Evolutionary conservation across 495 filamentous ascomycete genomes (phyloP), one percentile per base, ranked within the genome.

Genomic region (Neurospora tetrasperma): DNA sequence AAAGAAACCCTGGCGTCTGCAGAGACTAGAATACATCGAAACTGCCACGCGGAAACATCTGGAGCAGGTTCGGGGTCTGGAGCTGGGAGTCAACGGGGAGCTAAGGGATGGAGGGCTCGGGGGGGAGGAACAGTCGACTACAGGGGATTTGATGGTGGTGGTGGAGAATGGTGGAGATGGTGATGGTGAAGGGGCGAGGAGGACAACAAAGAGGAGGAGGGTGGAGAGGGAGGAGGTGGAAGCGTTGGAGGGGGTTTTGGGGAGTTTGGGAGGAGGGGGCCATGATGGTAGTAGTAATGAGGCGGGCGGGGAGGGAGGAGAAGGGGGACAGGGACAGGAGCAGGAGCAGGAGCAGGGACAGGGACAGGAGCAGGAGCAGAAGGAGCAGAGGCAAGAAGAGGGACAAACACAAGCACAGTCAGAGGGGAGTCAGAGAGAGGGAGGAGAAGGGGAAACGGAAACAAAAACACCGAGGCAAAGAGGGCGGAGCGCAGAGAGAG

Each of bases 21-120:
- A 93, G 77, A 82, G 93, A 73, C 83, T 88, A 70, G 88, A 90
- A 75, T 96, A 96, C 81, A 90, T 96, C 66, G 93, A 96, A 81
- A 85, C 85, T 71, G 87, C 93, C 72, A 85, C 88, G 27, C 79
- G 86, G 42, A 82, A 83, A 68, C 87, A 90, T 80, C 78, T 90
- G 62, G 85, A 89, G 80, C 82, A 78, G 16, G 83, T 83, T 35
- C 76, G 86, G 69, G 87, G 88, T 10, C 74, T 90, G 74, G 86
- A 89, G 80, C 76, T 91, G 62, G 87, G 85, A 1, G 78, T 78
- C 31, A 76, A 84, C 48, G 89, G 89, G 12, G 88, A 87, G 77
- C 84, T 90, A 23, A 83, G 85, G 69, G 87, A 89, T 74, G 54
- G 39, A 7, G 39, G 48, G n/a, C 4, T 2, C 0, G 89, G 87